Base-by-base conservation (phyloP, 345 rosid genomes). In the Salix brachista region DNA sequence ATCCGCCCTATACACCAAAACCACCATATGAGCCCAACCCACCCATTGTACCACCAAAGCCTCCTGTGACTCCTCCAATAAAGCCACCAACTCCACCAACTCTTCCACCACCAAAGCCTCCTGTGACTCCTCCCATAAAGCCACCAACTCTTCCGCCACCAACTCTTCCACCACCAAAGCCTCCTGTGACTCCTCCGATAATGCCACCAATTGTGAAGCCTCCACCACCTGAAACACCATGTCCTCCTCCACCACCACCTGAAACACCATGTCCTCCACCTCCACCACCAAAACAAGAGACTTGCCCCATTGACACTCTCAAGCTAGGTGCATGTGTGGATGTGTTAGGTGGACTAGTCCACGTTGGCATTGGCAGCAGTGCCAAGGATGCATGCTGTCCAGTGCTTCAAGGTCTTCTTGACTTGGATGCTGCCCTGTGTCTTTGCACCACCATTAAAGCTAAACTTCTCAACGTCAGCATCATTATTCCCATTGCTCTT, bases 241-340 rank as follows among this genome's bases (percentile, higher is more conserved):
- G 75, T 32, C 73, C 86, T 8, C 83, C 88, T 9, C 83, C 91
- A n/a, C 83, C 82, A 17, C 76, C 91, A 2, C 81, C 88, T 5
- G 84, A 82, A 8, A 56, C 61, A 6, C 86, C 83, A 1, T 26
- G 64, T 25, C 44, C 44, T 4, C 83, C 83, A 11, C 76, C 83
- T 28, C 48, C 83, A 8, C 80, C 80, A 3, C 78, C 84, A 8
- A 75, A 66, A 21, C 85, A 84, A 5, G 79, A 83, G 75, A 95
- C 97, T 4, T 95, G 99, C 75, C 83, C 97, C 6, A 85, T 90
- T 44, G 92, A 92, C 84, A 80, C 97, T 6, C 79, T 94, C 1
- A 92, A 90, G 88, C 83, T 95, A 7, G 91, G 89, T 2, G 94
- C 94, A 1, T 95, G 99, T 71, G 98, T 95, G 72, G 99, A 95